Evolutionary conservation across 805 yeast genomes (phyloP).

Genomic region (Cephaloascus albidus): DNA sequence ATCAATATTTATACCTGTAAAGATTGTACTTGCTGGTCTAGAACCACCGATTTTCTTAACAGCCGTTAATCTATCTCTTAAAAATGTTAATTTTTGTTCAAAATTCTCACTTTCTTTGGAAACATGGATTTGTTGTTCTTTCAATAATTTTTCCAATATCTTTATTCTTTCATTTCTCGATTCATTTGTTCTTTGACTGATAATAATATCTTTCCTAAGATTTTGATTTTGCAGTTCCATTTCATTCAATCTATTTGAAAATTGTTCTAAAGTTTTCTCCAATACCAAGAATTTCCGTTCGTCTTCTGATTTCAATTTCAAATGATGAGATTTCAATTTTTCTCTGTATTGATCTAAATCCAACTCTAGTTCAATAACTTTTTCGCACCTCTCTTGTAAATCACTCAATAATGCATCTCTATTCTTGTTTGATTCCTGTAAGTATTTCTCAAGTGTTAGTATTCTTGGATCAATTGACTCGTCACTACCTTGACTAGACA

Average conservation of each 20-base stretch:
- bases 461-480: background rate
- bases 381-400: slow-evolving; percentile 12
- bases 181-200: slow-evolving; percentile 47
- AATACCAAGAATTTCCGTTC: slow-evolving; percentile 42
- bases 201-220: slow-evolving; percentile 44
- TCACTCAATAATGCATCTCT: slow-evolving; percentile 10
- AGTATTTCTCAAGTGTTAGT: background rate
- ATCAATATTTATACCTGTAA: slow-evolving; percentile 4
- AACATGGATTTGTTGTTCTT: slow-evolving; percentile 40
- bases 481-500: background rate
- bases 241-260: slow-evolving; percentile 50
- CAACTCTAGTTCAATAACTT: slow-evolving; percentile 28
- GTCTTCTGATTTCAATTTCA: slow-evolving; percentile 25
- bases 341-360: slow-evolving; percentile 28
- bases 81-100: slow-evolving; percentile 27
- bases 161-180: slow-evolving; percentile 48
- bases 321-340: slow-evolving; percentile 11
- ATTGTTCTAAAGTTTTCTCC: slow-evolving; percentile 48
- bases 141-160: slow-evolving; percentile 38
- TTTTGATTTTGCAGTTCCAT: slow-evolving; percentile 52
- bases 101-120: slow-evolving; percentile 39
- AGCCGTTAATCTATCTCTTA: slow-evolving; percentile 13
- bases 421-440: background rate
- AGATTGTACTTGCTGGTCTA: slow-evolving; percentile 6
- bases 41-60: slow-evolving; percentile 10